phyloP scores from a whole-genome alignment of 2,329 filamentous ascomycete genomes.

The Ophiosphaerella herpotricha region DNA sequence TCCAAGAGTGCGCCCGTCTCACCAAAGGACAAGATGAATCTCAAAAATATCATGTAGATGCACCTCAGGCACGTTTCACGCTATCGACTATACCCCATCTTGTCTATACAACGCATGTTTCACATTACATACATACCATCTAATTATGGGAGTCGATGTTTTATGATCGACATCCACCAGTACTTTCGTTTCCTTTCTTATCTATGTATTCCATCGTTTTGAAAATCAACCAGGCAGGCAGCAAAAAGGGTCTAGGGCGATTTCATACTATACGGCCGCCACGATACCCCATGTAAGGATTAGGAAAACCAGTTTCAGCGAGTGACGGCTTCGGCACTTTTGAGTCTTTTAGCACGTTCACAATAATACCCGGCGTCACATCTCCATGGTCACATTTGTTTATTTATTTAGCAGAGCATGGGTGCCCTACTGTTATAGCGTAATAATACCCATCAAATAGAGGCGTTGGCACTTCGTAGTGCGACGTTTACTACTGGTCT shows the following conservation, averaged over 20 bases:
- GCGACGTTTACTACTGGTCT: neutral
- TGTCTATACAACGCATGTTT: constrained; percentile 18
- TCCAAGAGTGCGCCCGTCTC: constrained; percentile 40
- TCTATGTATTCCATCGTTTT: constrained; percentile 8
- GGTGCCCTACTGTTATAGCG: neutral
- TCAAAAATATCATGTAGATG: constrained; percentile 41
- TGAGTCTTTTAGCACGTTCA: neutral
- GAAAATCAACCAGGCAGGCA: constrained; percentile 3
- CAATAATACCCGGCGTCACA: constrained; percentile 3
- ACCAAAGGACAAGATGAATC: constrained; percentile 41
- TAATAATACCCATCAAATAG: constrained; percentile 6
- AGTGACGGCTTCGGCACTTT: neutral
- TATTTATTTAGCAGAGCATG: too few relatives aligned
- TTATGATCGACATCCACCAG: constrained; percentile 13
- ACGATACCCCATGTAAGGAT: constrained; percentile 22
- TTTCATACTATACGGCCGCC: constrained; percentile 10
- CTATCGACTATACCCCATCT: constrained; percentile 26
- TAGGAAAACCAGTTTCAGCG: constrained; percentile 1
- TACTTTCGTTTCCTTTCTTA: constrained; percentile 9
- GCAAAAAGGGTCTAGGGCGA: constrained; percentile 12
- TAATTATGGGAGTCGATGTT: constrained; percentile 19
- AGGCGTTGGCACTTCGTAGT: neutral
- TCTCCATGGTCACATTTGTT: too few relatives aligned
- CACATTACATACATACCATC: constrained; percentile 10
- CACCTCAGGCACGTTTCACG: constrained; percentile 23